Percentiles rank a stretch among this genome's conserved stretches.
Evolutionary conservation across 192 early-diverging fungal genomes (phyloP).

Genomic region (Spinellus fusiger): DNA sequence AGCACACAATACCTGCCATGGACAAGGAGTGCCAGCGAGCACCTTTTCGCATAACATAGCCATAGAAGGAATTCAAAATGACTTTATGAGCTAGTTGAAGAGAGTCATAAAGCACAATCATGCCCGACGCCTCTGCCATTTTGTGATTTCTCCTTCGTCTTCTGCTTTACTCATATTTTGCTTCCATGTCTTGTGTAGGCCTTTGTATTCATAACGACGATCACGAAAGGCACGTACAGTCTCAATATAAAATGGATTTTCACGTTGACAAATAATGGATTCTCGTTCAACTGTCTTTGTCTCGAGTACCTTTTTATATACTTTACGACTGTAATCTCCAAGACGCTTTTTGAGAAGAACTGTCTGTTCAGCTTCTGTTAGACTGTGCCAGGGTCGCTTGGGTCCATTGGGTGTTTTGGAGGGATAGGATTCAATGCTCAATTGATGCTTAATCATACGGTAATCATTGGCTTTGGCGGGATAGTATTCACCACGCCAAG

Average conservation of each 20-base stretch:
- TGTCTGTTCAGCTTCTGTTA: slow-evolving; percentile 63
- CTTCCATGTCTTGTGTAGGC: slow-evolving; percentile 88
- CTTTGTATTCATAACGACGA: slow-evolving; percentile 97
- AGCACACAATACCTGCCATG: slow-evolving; percentile 98
- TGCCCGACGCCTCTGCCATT: slow-evolving; percentile 80
- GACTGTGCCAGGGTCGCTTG: slow-evolving; percentile 57
- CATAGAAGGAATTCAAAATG: slow-evolving; percentile 93
- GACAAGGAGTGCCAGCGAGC: slow-evolving; percentile 98
- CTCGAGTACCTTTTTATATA: slow-evolving; percentile 79
- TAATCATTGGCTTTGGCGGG: slow-evolving; percentile 85
- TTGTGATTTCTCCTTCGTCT: slow-evolving; percentile 54
- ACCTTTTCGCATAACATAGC: slow-evolving; percentile 98
- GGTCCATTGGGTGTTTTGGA: slow-evolving; percentile 47
- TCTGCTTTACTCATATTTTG: slow-evolving; percentile 70
- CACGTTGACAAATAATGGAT: slow-evolving; percentile 93
- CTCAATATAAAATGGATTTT: slow-evolving; percentile 97
- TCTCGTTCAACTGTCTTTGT: slow-evolving; percentile 78
- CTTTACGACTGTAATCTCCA: slow-evolving; percentile 80
- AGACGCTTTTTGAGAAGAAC: slow-evolving; percentile 72
- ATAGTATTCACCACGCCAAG: slow-evolving; percentile 96
- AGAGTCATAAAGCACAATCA: slow-evolving; percentile 95
- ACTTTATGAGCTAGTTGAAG: slow-evolving; percentile 98
- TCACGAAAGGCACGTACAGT: slow-evolving; percentile 96
- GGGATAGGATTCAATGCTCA: slow-evolving; percentile 80
- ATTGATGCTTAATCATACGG: slow-evolving; percentile 85